phyloP scores from a whole-genome alignment of 148 eudicot genomes.

The Vaccinium darrowii region DNA sequence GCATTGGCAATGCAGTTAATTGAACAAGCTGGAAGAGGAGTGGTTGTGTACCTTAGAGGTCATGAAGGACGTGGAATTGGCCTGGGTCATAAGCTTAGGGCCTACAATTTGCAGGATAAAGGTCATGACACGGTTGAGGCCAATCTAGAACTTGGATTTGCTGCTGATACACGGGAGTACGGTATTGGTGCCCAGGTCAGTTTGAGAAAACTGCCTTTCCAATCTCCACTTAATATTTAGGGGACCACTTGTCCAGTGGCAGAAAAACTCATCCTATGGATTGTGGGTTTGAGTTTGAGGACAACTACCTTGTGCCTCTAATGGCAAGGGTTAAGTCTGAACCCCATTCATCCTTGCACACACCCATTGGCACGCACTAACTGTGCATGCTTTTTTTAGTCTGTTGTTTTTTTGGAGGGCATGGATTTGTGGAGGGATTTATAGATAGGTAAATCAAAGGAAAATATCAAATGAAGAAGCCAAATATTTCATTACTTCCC shows the following conservation, averaged over 20 bases:
- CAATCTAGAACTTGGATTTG: conserved; percentile 84
- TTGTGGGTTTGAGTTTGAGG: neutral
- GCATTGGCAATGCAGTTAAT: conserved; percentile 75
- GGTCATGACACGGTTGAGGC: conserved; percentile 99
- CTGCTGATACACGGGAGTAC: conserved; percentile 88
- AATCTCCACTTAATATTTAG: neutral
- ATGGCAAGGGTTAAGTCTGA: neutral
- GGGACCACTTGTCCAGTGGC: neutral
- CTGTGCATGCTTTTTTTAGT: neutral
- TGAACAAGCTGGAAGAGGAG: conserved; percentile 79
- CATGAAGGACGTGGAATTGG: conserved; percentile 99
- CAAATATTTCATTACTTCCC: neutral
- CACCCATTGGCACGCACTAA: neutral
- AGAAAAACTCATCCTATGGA: neutral
- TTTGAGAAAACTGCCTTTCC: neutral
- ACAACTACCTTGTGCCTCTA: conserved; percentile 1
- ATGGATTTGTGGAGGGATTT: neutral
- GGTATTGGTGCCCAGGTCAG: conserved; percentile 96
- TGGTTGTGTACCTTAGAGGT: conserved; percentile 75
- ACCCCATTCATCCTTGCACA: neutral
- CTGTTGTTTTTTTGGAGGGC: neutral
- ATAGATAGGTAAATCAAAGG: neutral
- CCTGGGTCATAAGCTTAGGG: conserved; percentile 82
- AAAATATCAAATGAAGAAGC: neutral
- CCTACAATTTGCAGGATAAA: conserved; percentile 81